Evolutionary conservation across 2,329 filamentous ascomycete species (phyloP).

Genomic region (Trichoderma sp.): DNA sequence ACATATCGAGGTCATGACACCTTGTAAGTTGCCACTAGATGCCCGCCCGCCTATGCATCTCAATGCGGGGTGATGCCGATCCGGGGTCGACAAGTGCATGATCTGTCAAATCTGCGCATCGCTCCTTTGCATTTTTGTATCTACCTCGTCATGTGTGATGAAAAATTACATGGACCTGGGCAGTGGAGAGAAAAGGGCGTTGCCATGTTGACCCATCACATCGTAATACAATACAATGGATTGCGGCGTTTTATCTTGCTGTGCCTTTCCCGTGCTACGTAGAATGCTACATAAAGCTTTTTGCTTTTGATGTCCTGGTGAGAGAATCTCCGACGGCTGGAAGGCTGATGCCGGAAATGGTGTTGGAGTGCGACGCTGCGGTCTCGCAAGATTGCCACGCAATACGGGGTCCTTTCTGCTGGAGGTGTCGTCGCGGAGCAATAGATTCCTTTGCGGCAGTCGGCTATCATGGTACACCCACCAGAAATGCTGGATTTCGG

Average conservation of each 20-base stretch:
- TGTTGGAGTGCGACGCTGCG: not conserved
- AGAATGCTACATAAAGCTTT: not conserved
- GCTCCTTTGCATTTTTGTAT: not conserved
- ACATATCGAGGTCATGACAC: not conserved
- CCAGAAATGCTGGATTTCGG: not conserved
- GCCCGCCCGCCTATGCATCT: not conserved
- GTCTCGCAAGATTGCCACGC: not conserved
- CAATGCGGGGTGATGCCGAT: slow-evolving; percentile 21
- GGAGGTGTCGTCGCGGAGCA: not conserved
- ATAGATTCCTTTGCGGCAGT: not conserved
- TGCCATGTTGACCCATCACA: not conserved
- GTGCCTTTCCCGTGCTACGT: not conserved
- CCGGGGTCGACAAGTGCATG: slow-evolving; percentile 13
- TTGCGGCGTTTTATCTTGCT: not conserved
- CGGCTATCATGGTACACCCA: not conserved
- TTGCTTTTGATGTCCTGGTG: not conserved
- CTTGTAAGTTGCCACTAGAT: not conserved
- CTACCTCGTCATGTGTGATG: not conserved
- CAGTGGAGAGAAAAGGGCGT: not conserved
- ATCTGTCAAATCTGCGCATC: slow-evolving; percentile 15
- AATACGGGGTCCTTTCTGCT: not conserved
- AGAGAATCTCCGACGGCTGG: slow-evolving; percentile 6
- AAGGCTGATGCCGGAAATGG: not conserved
- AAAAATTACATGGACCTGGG: not conserved
- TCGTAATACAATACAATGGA: not conserved